These are phyloP conservation scores for Coelastrella sp. DNA, from an alignment of 139 green algal species.

Conservation along the genomic window DNA sequence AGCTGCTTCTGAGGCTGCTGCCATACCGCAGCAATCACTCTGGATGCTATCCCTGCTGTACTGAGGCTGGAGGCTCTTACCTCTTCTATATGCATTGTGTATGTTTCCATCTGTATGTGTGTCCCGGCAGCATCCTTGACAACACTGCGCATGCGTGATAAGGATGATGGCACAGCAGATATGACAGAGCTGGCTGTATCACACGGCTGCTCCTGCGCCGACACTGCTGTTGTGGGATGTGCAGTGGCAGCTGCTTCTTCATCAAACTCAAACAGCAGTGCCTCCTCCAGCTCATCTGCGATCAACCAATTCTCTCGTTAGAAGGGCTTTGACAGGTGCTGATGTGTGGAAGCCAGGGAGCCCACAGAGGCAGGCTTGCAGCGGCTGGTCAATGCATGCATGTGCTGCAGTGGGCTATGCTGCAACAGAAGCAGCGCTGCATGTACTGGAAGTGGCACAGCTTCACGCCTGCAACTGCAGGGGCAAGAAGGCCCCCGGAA, in stretches of 20 bases:
- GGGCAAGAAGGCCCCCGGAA: no score
- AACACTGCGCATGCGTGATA: background rate
- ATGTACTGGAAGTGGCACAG: no score
- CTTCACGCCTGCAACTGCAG: no score
- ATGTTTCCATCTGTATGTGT: constrained; percentile 26
- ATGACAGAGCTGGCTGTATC: constrained; percentile 9
- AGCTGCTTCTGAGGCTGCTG: background rate
- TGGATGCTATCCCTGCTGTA: background rate
- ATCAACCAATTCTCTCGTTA: no score
- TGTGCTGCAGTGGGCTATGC: no score
- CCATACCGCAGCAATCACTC: background rate
- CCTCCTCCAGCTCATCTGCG: constrained; percentile 37
- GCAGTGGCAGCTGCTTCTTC: constrained; percentile 1
- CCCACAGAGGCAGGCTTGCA: background rate
- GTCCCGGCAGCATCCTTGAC: background rate
- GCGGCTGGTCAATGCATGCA: no score
- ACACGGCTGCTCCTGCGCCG: background rate
- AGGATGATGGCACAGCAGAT: background rate
- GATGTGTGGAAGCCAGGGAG: background rate
- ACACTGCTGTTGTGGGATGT: background rate
- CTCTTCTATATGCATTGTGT: constrained; percentile 34
- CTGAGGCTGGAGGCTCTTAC: background rate
- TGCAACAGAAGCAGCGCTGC: no score
- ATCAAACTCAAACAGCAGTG: constrained; percentile 44
- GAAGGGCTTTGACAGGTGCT: no score